These are phyloP conservation scores for Fusarium proliferatum DNA, from an alignment of 2,329 filamentous ascomycete genomes.

Conservation along the genomic window DNA sequence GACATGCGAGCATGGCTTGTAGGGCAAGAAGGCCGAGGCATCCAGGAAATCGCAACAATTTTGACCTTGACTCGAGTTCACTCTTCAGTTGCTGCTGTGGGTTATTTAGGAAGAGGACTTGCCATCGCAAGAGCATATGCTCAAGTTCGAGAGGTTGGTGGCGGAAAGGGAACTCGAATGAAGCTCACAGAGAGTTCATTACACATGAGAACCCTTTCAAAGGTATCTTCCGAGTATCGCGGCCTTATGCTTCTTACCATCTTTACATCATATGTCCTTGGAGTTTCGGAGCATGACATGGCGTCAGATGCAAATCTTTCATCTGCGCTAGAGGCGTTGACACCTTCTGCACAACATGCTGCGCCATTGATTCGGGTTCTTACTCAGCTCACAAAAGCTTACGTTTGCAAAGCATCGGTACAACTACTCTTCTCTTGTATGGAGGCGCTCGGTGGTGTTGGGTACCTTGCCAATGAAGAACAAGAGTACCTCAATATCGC, in stretches of 20 bases:
- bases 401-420: constrained; percentile 63
- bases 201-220: constrained; percentile 69
- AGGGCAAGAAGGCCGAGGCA: constrained; percentile 73
- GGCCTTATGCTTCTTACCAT: constrained; percentile 66
- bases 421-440: constrained; percentile 66
- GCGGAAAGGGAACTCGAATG: constrained; percentile 55
- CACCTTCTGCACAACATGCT: constrained; percentile 49
- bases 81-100: constrained; percentile 64
- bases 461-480: constrained; percentile 72
- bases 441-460: constrained; percentile 73
- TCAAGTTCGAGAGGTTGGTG: constrained; percentile 64
- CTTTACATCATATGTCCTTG: constrained; percentile 65
- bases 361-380: constrained; percentile 65
- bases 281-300: constrained; percentile 61
- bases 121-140: constrained; percentile 68
- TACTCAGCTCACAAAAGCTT: constrained; percentile 70
- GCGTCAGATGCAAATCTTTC: constrained; percentile 12
- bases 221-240: constrained; percentile 65
- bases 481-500: constrained; percentile 74
- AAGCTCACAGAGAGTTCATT: constrained; percentile 63
- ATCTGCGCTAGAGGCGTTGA: constrained; percentile 45
- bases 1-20: constrained; percentile 74
- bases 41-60: constrained; percentile 74
- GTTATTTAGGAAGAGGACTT: constrained; percentile 66
- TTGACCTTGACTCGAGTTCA: constrained; percentile 74